Base-by-base conservation (phyloP, 306 rosid species). In the Hippophae tibetana region DNA sequence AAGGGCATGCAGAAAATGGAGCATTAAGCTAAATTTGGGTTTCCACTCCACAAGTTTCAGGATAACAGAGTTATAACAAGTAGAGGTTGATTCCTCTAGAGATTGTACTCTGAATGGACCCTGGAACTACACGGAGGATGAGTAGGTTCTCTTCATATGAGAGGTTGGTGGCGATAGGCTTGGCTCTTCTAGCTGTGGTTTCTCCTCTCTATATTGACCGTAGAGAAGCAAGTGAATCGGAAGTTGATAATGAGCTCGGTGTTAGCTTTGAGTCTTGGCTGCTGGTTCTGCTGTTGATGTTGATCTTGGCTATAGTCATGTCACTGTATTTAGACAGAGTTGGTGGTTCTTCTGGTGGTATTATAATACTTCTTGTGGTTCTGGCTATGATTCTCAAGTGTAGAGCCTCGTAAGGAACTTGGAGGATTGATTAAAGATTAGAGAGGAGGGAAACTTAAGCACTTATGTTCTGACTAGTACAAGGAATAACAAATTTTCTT, bases 311-410 rank as follows among this genome's bases (percentile, higher is more conserved):
- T 54, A 77, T 84, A 47, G 70, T 72, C 49, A 45, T 68, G 23
- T 84, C 87, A 6, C 76, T 79, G 63, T 74, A 63, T 71, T n/a
- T 80, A 7, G 90, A 92, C 66, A 82, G 95, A 65, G 90, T 86
- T 60, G 78, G 84, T 18, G 97, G 99, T 69, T 88, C 99, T 68
- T 88, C 97, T 0, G 72, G 78, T 6, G 95, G 99, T 63, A 82
- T 88, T 41, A 43, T 83, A 40, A 44, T 74, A 8, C 65, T 77
- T 66, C 87, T 92, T 46, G 31, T 84, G 57, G 43, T 92, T 74
- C 95, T 92, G 70, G 83, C 85, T 38, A 76, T 92, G 54, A 74
- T 92, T 71, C 70, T 88, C 76, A 87, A 80, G 76, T 84, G 65
- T 61, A 86, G 80, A 44, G 63, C 41, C 14, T 43, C 25, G 42